A percentile compares a stretch with the other conserved stretches of the same genome.
Evolutionary conservation across 768 basidiomycete genomes (phyloP).

Genomic region (Mycena venus): DNA sequence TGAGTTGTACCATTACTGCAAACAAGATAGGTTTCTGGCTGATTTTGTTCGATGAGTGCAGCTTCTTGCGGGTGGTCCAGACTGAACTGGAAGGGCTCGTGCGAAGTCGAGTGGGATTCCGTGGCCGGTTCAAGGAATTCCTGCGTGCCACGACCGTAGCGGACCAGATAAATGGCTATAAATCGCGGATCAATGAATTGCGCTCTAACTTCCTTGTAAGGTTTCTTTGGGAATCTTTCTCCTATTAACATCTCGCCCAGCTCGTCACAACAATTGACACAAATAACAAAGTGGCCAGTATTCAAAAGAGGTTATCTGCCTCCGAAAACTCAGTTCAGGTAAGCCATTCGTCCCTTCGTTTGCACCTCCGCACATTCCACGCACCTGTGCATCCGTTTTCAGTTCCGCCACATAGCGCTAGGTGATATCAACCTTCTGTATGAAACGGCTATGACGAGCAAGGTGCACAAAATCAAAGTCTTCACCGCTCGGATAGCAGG

Average conservation of each 20-base stretch:
- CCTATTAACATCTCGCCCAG: not conserved
- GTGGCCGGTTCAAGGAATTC: not conserved
- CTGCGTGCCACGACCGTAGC: not conserved
- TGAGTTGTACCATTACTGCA: not conserved
- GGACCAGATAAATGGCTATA: conserved; percentile 1
- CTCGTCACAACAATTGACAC: not conserved
- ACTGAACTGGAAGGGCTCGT: not conserved
- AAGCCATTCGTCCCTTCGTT: too few species aligned
- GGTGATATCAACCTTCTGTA: conserved; percentile 23
- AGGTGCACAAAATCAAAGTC: conserved; percentile 4
- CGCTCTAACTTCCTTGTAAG: not conserved
- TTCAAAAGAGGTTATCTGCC: not conserved
- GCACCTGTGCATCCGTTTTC: too few species aligned
- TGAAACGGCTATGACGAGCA: not conserved
- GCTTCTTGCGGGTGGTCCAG: not conserved
- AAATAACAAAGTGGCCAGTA: not conserved
- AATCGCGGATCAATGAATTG: not conserved
- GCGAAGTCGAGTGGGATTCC: not conserved
- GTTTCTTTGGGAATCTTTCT: not conserved
- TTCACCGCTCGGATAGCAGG: conserved; percentile 18
- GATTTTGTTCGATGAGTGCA: not conserved
- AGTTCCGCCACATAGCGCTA: conserved; percentile 13
- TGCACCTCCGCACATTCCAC: too few species aligned
- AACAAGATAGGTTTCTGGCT: too few species aligned
- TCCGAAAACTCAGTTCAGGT: not conserved